Base-by-base conservation (phyloP, 2,329 filamentous ascomycete genomes). In the Ceratocystis harringtonii region DNA sequence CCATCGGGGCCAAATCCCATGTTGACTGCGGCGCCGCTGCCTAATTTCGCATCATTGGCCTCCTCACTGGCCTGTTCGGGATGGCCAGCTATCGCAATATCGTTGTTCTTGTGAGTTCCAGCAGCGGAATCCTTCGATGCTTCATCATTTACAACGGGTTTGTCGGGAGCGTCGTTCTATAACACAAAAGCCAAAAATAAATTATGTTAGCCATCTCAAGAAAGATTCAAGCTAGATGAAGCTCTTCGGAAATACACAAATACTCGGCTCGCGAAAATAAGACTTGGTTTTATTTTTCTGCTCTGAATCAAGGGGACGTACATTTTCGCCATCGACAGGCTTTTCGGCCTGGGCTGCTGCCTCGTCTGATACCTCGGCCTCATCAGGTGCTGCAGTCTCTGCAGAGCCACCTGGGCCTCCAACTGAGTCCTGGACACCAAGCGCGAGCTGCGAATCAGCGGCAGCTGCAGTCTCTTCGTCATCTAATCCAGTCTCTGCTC, bases 1-100 rank as follows among this genome's bases (percentile, higher is more conserved):
- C 87, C 85, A 66, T 81, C 82, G 68, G 80, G 80, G 71, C 82
- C 83, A 72, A 81, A 87, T 71, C 80, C 81, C 80, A 86, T 84
- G 69, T 79, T 71, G 58, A 22, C 41, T 7, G 22, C 43, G 28
- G 68, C 68, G 62, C 69, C 69, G 65, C 72, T 72, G 17, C 70
- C 68, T 1, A 66, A 67, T 58, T 73, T 71, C 67, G 73, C 71
- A 43, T 71, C 70, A n/a, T 69, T 71, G 17, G 62, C 70, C 48
- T 71, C 71, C 5, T 67, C 68, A 30, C 67, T 68, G n/a, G 66
- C 50, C 17, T 69, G 69, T 41, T 68, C 68, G n/a, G 68, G 65
- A 30, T 66, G 65, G 28, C 67, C 69, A 6, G n/a, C 43, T 43
- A 48, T 55, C 5, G 22, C 63, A 7, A 19, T 17, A 1, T 57